Evolutionary conservation across 768 basidiomycete species (phyloP).

Genomic region (Cubamyces lactineus): DNA sequence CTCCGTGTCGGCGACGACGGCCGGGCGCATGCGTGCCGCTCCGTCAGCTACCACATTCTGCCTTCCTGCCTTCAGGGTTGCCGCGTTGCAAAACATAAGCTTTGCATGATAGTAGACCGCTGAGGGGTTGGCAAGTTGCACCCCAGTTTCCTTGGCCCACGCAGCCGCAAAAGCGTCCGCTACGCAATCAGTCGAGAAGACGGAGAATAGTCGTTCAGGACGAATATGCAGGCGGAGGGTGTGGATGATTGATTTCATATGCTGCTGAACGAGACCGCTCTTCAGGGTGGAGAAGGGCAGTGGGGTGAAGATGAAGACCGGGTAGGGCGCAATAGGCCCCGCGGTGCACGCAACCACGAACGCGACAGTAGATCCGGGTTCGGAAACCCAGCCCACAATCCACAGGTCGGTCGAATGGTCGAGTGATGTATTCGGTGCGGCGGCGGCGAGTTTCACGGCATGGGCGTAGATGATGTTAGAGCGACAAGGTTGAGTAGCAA

Average conservation of each 20-base stretch:
- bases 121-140: constrained; percentile 41
- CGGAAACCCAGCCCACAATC: constrained; percentile 33
- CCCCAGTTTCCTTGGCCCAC: constrained; percentile 53
- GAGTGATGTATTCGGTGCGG: neutral
- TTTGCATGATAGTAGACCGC: constrained; percentile 64
- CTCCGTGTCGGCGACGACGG: constrained; percentile 36
- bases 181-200: constrained; percentile 60
- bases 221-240: constrained; percentile 42
- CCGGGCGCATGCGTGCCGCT: constrained; percentile 48
- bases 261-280: constrained; percentile 40
- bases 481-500: constrained; percentile 42
- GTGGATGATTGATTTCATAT: constrained; percentile 47
- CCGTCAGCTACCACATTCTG: constrained; percentile 20
- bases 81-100: constrained; percentile 55
- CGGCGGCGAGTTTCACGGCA: constrained; percentile 36
- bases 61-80: constrained; percentile 35
- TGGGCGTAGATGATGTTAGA: constrained; percentile 49
- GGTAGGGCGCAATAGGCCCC: constrained; percentile 60
- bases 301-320: constrained; percentile 60
- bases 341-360: constrained; percentile 64
- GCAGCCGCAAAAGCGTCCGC: constrained; percentile 47
- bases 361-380: constrained; percentile 35
- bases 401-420: constrained; percentile 28
- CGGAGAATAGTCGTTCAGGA: constrained; percentile 57
- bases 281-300: constrained; percentile 36